Base-by-base conservation (phyloP, 2,329 filamentous ascomycete species). In the Rhynchosporium secalis region DNA sequence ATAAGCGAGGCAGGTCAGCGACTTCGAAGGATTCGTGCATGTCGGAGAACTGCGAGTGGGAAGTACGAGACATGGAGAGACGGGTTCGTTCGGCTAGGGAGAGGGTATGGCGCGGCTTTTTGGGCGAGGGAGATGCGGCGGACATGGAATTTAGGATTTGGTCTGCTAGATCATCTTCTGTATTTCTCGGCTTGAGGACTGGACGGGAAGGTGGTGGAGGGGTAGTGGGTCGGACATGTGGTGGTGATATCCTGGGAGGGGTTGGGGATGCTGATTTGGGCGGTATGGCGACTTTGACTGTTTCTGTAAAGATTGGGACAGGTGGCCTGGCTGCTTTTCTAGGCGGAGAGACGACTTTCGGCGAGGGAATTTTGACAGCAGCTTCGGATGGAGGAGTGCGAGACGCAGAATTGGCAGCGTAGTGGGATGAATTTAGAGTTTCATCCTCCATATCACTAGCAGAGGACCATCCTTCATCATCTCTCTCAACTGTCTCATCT, bases 71-170 rank as follows among this genome's bases (percentile, higher is more conserved):
- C 86, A 96, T 94, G 20, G 91, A 92, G 59, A 92, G 81, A 20
- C 90, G 86, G 0, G 93, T 96, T 54, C 92, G 88, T 72, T 96
- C 92, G 3, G 88, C 83, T 0, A 95, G 81, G 0, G 88, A 87
- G 8, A 88, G 75, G 0, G 80, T 82, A 56, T 85, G 84, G 0
- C 84, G 79, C 0, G 78, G 76, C 68, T 85, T 87, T 48, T 77
- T 72, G 0, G 85, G 85, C 0, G 85, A 87, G 0, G 84, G 84
- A 1, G 85, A 86, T 0, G 79, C 77, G 51, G 79, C 78, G 29
- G 80, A 76, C 72, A 86, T 81, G 0, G 81, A 83, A 12, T 80
- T 79, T 4, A 86, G 72, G 47, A 86, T 86, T 46, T 81, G 76
- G 61, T 86, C 81, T 0, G 83, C 83, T 64, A 82, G 76, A 60